A percentile compares a stretch with the other conserved stretches of the same genome.
These are phyloP conservation scores for Ogataea ganodermae DNA, from an alignment of 805 yeast genomes.

Conservation along the genomic window DNA sequence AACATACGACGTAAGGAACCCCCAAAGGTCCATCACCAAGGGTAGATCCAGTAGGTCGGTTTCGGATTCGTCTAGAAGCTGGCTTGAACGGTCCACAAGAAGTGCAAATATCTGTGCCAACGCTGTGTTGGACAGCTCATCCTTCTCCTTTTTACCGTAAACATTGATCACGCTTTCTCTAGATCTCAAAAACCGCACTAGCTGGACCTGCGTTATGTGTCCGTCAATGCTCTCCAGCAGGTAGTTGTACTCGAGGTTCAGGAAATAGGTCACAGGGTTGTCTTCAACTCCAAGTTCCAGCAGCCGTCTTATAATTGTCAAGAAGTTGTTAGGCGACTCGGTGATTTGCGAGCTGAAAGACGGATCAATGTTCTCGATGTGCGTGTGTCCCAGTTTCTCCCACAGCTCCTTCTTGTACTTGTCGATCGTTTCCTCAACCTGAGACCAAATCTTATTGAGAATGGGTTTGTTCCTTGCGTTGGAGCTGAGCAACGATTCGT, in stretches of 20 bases:
- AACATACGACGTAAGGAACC: slow-evolving; percentile 45
- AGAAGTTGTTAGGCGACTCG: slow-evolving; percentile 30
- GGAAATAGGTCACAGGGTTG: slow-evolving; percentile 67
- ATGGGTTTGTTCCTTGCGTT: slow-evolving; percentile 32
- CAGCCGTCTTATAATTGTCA: slow-evolving; percentile 52
- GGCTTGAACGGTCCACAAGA: slow-evolving; percentile 27
- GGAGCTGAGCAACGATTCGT: slow-evolving; percentile 9
- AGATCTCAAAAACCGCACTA: slow-evolving; percentile 40
- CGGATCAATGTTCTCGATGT: slow-evolving; percentile 32
- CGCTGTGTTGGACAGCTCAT: slow-evolving; percentile 27
- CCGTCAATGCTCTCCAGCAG: slow-evolving; percentile 43
- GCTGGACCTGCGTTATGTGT: slow-evolving; percentile 41
- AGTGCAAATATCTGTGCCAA: slow-evolving; percentile 27
- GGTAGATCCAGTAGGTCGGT: slow-evolving; percentile 47
- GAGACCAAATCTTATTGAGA: slow-evolving; percentile 55
- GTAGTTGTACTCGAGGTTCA: slow-evolving; percentile 48
- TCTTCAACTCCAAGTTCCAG: slow-evolving; percentile 61
- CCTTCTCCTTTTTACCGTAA: slow-evolving; percentile 23
- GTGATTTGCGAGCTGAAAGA: slow-evolving; percentile 17
- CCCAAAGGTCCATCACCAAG: slow-evolving; percentile 61
- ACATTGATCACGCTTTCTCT: slow-evolving; percentile 43
- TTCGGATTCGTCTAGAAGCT: slow-evolving; percentile 28
- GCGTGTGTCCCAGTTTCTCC: slow-evolving; percentile 44
- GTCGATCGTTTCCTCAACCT: slow-evolving; percentile 55
- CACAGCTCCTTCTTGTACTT: slow-evolving; percentile 56